Conservation (phyloP, 2,329 filamentous ascomycete genomes). For the Alternaria solani region DNA sequence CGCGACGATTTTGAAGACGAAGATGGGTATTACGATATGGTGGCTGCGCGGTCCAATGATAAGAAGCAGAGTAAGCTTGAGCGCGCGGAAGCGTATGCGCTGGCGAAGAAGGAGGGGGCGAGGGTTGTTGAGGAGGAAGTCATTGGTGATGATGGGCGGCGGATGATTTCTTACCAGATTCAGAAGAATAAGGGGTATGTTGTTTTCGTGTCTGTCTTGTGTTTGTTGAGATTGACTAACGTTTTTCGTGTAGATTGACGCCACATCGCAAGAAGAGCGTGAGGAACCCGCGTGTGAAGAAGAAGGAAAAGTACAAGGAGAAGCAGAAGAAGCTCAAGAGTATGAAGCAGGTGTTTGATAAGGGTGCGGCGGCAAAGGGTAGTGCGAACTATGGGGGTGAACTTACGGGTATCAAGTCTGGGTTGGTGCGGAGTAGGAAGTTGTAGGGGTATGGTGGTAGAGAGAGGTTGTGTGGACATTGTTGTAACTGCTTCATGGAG, state of each 20-base stretch:
- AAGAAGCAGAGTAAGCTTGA: slow-evolving; percentile 80
- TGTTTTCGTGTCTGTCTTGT: accelerated
- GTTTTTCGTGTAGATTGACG: slow-evolving; percentile 60
- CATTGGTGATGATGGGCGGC: slow-evolving; percentile 83
- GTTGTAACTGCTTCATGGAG: too few species aligned
- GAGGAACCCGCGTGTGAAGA: slow-evolving; percentile 95
- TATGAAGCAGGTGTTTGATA: slow-evolving; percentile 83
- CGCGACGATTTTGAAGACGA: slow-evolving; percentile 58
- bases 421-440: slow-evolving; percentile 91
- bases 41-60: slow-evolving; percentile 71
- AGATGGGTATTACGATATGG: slow-evolving; percentile 88
- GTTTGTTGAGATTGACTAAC: not conserved
- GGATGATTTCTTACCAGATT: slow-evolving; percentile 92
- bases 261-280: slow-evolving; percentile 93
- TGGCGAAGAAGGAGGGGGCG: slow-evolving; percentile 64
- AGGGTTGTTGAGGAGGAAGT: slow-evolving; percentile 72
- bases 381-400: slow-evolving; percentile 77
- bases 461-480: accelerated
- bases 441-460: slow-evolving; percentile 61
- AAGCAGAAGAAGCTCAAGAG: slow-evolving; percentile 97
- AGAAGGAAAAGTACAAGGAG: slow-evolving; percentile 93
- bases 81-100: slow-evolving; percentile 63
- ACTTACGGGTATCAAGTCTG: slow-evolving; percentile 92
- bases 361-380: slow-evolving; percentile 73
- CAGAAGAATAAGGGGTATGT: slow-evolving; percentile 89